Evolutionary conservation across 345 rosid species (phyloP).

Genomic region (Nasturtium officinale): DNA sequence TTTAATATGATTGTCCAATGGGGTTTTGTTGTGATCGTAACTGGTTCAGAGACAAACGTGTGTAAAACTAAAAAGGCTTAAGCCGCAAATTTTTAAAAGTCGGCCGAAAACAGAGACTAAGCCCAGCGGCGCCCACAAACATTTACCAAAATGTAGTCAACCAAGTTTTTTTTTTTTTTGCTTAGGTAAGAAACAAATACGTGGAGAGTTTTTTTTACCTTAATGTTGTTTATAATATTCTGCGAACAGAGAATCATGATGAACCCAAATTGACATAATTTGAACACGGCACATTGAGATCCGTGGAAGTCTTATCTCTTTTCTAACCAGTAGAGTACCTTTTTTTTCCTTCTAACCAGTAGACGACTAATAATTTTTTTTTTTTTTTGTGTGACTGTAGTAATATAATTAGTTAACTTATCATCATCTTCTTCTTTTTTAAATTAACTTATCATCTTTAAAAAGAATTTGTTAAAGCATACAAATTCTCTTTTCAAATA

Average conservation of each 20-base stretch:
- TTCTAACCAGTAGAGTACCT: neutral
- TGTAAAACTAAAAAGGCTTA: slow-evolving; percentile 6
- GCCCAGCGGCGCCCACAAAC: slow-evolving; percentile 34
- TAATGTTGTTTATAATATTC: too few species aligned
- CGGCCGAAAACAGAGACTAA: slow-evolving; percentile 1
- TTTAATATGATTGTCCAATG: neutral
- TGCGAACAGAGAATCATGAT: neutral
- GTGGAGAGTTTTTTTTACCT: neutral
- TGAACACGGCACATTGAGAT: neutral
- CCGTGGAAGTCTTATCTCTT: slow-evolving; percentile 3
- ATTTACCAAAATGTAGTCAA: neutral
- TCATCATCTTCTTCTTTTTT: too few species aligned
- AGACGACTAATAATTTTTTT: neutral
- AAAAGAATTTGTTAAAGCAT: neutral
- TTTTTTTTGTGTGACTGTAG: neutral
- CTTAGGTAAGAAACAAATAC: neutral
- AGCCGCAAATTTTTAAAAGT: neutral
- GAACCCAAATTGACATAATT: neutral
- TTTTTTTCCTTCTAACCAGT: neutral
- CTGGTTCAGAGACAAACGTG: slow-evolving; percentile 15
- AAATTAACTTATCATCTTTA: neutral
- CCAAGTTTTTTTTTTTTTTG: neutral
- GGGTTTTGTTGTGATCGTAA: neutral
- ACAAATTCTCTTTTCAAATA: neutral
- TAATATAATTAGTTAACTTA: neutral